Evolutionary conservation across 208 protist genomes (phyloP), one percentile per base, ranked within the genome.

Genomic region (Acanthamoeba rhysodes): DNA sequence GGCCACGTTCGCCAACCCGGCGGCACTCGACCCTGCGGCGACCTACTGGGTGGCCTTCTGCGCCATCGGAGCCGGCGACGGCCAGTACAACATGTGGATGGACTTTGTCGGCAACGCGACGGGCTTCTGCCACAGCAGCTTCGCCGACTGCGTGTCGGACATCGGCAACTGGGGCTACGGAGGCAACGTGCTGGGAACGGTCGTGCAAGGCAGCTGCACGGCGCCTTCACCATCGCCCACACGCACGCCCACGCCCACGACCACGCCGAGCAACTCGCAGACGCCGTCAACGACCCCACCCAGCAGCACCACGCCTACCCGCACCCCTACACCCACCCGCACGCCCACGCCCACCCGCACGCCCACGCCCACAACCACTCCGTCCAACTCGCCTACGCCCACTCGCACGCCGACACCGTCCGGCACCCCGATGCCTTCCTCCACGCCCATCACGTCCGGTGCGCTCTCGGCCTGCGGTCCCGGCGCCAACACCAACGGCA

Each of bases 161-260:
- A 4, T 18, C 12, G 59, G 59, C 50, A 57, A 57, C 59, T 66
- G 59, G 59, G 59, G 59, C 59, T 18, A 27, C 59, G 59, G 59
- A 18, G 24, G 18, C 59, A 66, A 66, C 59, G 59, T 66, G 59
- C 59, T 66, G 12, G 59, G 59, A 18, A 66, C 59, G 59, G 24
- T 66, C 59, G 59, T 66, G 59, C 59, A 66, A n/a, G 59, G 59
- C 59, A 66, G 59, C 59, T 66, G 59, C 59, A n/a, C 59, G 59
- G 59, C 59, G 5, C 59, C 59, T n/a, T 20, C 55, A 16, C 55
- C 55, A 20, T 16, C 55, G 55, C 55, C 55, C 10, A 20, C 55
- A 7, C 55, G 16, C 55, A 59, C 55, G 55, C 16, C 55, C 10
- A 20, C 55, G 10, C 7, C 7, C 55, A 20, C 55, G 55, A 7